phyloP scores from a whole-genome alignment of 2,329 filamentous ascomycete genomes.

The Sporothrix mexicana region DNA sequence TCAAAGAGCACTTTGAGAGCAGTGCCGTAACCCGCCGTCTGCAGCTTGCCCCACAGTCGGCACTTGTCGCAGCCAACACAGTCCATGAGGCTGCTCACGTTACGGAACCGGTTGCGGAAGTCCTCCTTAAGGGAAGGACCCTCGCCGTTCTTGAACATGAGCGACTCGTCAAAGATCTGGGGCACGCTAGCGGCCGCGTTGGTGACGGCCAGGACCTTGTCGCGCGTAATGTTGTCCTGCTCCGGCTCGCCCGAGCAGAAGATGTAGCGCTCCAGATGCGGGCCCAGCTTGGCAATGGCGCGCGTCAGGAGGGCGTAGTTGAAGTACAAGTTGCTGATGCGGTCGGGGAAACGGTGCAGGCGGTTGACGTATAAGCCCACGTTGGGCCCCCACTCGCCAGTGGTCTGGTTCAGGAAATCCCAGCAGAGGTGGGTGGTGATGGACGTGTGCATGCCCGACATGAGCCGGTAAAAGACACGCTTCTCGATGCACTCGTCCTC shows the following conservation, averaged over 20 bases:
- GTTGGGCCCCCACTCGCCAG: slow-evolving; percentile 91
- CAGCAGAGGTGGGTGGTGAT: slow-evolving; percentile 96
- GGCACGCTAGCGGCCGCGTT: slow-evolving; percentile 70
- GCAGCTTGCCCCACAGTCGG: slow-evolving; percentile 95
- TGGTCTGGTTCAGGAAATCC: slow-evolving; percentile 94
- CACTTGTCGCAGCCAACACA: slow-evolving; percentile 99
- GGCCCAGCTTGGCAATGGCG: slow-evolving; percentile 86
- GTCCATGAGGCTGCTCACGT: slow-evolving; percentile 96
- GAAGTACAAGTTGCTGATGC: slow-evolving; percentile 97
- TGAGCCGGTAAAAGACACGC: slow-evolving; percentile 94
- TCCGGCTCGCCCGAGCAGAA: slow-evolving; percentile 87
- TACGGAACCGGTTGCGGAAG: slow-evolving; percentile 95
- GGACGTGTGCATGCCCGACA: slow-evolving; percentile 97
- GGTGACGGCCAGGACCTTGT: slow-evolving; percentile 79
- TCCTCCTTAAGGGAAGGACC: slow-evolving; percentile 88
- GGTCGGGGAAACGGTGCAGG: slow-evolving; percentile 84
- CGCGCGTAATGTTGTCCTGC: slow-evolving; percentile 79
- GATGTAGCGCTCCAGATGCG: slow-evolving; percentile 78
- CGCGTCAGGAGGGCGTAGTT: slow-evolving; percentile 96
- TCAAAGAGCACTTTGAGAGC: slow-evolving; percentile 96
- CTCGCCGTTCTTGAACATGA: slow-evolving; percentile 88
- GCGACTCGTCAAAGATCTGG: slow-evolving; percentile 89
- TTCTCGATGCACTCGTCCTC: slow-evolving; percentile 97
- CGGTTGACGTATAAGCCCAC: slow-evolving; percentile 84
- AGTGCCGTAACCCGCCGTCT: slow-evolving; percentile 92